Base-by-base conservation (phyloP, 176 grass and related monocot genomes). In the Eragrostis nindensis region DNA sequence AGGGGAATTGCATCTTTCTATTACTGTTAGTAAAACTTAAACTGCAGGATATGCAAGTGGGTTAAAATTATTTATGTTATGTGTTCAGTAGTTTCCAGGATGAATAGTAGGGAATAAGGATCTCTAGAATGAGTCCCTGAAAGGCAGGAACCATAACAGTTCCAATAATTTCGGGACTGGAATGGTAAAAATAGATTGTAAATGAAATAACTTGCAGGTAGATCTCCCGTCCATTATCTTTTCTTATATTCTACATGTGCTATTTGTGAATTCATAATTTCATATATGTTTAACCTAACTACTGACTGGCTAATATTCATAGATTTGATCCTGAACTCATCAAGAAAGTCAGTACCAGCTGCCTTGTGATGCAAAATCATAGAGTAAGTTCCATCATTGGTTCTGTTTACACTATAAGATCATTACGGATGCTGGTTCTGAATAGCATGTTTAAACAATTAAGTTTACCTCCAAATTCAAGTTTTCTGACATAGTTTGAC, bases 351-450 rank as follows among this genome's bases (percentile, higher is more conserved):
- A 95, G 92, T 78, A 98, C 79, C 78, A 84, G 79, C 61, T 95
- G 95, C 78, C 88, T 98, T 71, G 89, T 88, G 60, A 95, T 98
- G 90, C 90, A 98, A 93, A 93, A 95, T 82, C 96, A 98, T 73
- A 89, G 1, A 71, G 88, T 95, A 89, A 86, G 86, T 84, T 17
- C 32, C 25, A 77, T 66, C 6, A 11, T 61, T 66, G 32, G 13
- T 68, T 39, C 47, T 43, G 43, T 50, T 61, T 17, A 55, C 30
- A 36, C 32, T 36, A 36, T n/a, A 41, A 40, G n/a, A 60, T 62
- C 4, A 81, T 12, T 21, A 14, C 64, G 60, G 24, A 3, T 52
- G n/a, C 11, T 49, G 6, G 68, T 84, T 73, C 36, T 50, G n/a
- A 85, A 42, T 29, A 30, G 41, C 24, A 62, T 49, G 5, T 70